These are phyloP conservation scores for Penicillium sp. DNA, from an alignment of 2,329 filamentous ascomycete species.

Conservation along the genomic window DNA sequence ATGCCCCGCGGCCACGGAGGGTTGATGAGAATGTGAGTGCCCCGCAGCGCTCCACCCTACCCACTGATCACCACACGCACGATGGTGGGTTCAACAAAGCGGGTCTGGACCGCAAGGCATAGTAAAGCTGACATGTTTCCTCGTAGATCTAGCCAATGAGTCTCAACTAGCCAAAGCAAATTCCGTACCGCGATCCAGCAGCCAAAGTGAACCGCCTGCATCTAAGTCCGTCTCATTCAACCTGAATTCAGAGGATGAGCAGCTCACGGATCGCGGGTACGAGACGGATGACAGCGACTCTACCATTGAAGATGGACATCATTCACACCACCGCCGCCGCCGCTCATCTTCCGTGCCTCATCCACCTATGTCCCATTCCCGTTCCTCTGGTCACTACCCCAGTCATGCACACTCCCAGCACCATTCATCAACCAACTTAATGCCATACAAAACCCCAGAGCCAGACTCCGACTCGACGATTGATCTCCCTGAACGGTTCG, in stretches of 20 bases:
- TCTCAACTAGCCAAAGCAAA: neutral
- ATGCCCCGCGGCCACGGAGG: slow-evolving; percentile 39
- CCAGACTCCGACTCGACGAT: slow-evolving; percentile 44
- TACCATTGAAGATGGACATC: slow-evolving; percentile 25
- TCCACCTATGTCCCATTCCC: slow-evolving; percentile 11
- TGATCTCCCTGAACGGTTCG: neutral
- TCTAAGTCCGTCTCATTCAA: slow-evolving; percentile 39
- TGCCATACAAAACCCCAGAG: slow-evolving; percentile 12
- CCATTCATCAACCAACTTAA: neutral
- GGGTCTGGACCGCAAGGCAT: slow-evolving; percentile 7
- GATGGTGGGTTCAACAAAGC: slow-evolving; percentile 43
- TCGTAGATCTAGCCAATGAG: slow-evolving; percentile 20
- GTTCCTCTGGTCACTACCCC: slow-evolving; percentile 6
- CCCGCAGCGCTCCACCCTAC: slow-evolving; percentile 35
- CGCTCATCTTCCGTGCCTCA: slow-evolving; percentile 26
- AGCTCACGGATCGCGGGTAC: slow-evolving; percentile 35
- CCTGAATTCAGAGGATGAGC: slow-evolving; percentile 16
- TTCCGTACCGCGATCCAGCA: slow-evolving; percentile 22
- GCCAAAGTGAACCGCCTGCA: slow-evolving; percentile 11
- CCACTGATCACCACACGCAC: slow-evolving; percentile 37
- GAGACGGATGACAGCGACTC: slow-evolving; percentile 47
- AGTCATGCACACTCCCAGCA: slow-evolving; percentile 3
- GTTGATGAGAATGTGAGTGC: slow-evolving; percentile 55
- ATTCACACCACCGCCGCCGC: slow-evolving; percentile 23
- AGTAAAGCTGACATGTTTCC: slow-evolving; percentile 9